Conservation (phyloP, 2,329 filamentous ascomycete species). For the Leptodontidium sp. region DNA sequence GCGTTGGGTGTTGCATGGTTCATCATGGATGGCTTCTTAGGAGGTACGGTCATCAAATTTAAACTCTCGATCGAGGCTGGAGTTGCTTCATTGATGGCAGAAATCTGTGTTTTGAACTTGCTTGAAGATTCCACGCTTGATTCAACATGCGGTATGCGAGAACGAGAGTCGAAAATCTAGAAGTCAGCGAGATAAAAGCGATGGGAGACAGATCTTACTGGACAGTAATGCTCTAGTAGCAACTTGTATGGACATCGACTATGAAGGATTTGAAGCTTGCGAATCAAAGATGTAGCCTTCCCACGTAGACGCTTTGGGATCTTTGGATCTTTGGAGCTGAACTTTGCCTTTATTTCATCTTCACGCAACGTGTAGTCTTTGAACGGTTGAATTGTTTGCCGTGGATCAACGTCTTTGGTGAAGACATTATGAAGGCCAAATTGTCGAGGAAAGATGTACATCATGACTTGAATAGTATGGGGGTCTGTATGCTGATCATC, state of each 20-base stretch:
- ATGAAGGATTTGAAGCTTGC: slow-evolving; percentile 75
- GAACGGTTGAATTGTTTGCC: slow-evolving; percentile 74
- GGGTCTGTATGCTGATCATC: slow-evolving; percentile 49
- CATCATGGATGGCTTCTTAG: slow-evolving; percentile 54
- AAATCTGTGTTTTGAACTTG: slow-evolving; percentile 38
- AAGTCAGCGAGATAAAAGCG: slow-evolving; percentile 20
- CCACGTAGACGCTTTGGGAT: slow-evolving; percentile 76
- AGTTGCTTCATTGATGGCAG: slow-evolving; percentile 9
- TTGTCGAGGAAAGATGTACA: slow-evolving; percentile 92
- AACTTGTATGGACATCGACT: slow-evolving; percentile 79
- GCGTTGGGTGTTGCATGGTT: slow-evolving; percentile 72
- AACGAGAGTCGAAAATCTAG: slow-evolving; percentile 23
- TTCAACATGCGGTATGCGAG: slow-evolving; percentile 14
- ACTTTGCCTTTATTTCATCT: slow-evolving; percentile 69
- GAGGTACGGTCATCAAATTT: slow-evolving; percentile 48
- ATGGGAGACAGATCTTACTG: slow-evolving; percentile 48
- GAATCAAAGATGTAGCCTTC: slow-evolving; percentile 63
- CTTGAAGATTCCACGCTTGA: slow-evolving; percentile 38
- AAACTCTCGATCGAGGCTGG: slow-evolving; percentile 22
- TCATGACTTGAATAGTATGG: slow-evolving; percentile 77
- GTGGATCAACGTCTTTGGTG: slow-evolving; percentile 69
- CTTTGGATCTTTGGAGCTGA: slow-evolving; percentile 44
- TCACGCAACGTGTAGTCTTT: slow-evolving; percentile 89
- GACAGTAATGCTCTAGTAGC: slow-evolving; percentile 83
- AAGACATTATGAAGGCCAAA: slow-evolving; percentile 95